These are phyloP conservation scores for Mortierella sp. DNA, from an alignment of 371 early-diverging fungal species.

Conservation along the genomic window DNA sequence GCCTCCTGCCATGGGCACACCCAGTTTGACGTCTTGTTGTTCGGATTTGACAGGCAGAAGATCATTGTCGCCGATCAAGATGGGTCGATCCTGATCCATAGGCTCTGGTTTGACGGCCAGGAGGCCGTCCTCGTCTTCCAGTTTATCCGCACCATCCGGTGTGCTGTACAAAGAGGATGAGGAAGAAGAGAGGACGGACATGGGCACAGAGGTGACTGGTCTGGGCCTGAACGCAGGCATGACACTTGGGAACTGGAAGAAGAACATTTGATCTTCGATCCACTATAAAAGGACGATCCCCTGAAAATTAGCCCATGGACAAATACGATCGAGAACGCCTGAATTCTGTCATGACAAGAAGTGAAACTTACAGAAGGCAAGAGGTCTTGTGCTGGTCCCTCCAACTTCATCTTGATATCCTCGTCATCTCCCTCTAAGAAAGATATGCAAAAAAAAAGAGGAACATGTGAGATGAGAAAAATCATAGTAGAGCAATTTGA, in stretches of 20 bases:
- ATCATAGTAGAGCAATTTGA: no score
- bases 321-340: neutral
- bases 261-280: slow-evolving; percentile 43
- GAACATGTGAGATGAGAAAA: no score
- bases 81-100: slow-evolving; percentile 43
- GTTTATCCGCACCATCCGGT: slow-evolving; percentile 30
- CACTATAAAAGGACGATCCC: neutral
- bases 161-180: slow-evolving; percentile 19
- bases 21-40: slow-evolving; percentile 15
- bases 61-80: slow-evolving; percentile 21
- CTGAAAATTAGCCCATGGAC: neutral
- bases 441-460: neutral
- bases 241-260: slow-evolving; percentile 54
- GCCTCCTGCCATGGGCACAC: slow-evolving; percentile 9
- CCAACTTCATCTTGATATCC: slow-evolving; percentile 37
- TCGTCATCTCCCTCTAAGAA: slow-evolving; percentile 16
- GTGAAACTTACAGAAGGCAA: slow-evolving; percentile 27
- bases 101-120: slow-evolving; percentile 44
- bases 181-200: slow-evolving; percentile 27
- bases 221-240: slow-evolving; percentile 47
- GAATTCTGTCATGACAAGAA: neutral
- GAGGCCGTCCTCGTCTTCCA: slow-evolving; percentile 30
- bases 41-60: slow-evolving; percentile 26
- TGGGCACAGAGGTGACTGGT: slow-evolving; percentile 22
- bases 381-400: slow-evolving; percentile 50